These are phyloP conservation scores for Didymella segeticola DNA, from an alignment of 2,329 filamentous ascomycete species.

Conservation along the genomic window DNA sequence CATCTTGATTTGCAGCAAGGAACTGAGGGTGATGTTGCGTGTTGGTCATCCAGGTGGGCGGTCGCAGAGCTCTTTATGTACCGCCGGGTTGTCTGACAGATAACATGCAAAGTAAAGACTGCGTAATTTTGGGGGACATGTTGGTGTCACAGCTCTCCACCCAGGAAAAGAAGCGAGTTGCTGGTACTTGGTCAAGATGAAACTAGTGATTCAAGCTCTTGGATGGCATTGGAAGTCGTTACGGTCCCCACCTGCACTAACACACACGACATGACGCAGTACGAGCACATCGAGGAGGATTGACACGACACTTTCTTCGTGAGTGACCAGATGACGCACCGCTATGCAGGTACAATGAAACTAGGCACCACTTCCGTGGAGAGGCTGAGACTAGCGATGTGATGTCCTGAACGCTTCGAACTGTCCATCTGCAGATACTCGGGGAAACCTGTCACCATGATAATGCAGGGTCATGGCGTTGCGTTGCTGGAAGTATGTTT, in stretches of 20 bases:
- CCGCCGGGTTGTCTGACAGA: too few relatives aligned
- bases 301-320: too few relatives aligned
- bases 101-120: too few relatives aligned
- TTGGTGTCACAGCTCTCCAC: too few relatives aligned
- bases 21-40: neutral
- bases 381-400: neutral
- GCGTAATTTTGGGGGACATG: too few relatives aligned
- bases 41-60: neutral
- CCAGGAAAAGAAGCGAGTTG: neutral
- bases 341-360: conserved; percentile 4
- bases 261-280: conserved; percentile 2
- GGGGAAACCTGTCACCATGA: too few relatives aligned
- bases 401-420: too few relatives aligned
- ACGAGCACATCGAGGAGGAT: too few relatives aligned
- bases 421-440: too few relatives aligned
- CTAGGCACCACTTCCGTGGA: neutral
- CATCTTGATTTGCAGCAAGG: conserved; percentile 29
- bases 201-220: neutral
- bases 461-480: too few relatives aligned
- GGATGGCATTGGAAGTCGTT: neutral
- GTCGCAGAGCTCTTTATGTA: neutral
- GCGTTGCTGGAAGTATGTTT: too few relatives aligned
- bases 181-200: neutral
- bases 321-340: neutral
- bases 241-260: neutral